phyloP scores from a whole-genome alignment of 495 filamentous ascomycete genomes.

The Lophiotrema nucula region DNA sequence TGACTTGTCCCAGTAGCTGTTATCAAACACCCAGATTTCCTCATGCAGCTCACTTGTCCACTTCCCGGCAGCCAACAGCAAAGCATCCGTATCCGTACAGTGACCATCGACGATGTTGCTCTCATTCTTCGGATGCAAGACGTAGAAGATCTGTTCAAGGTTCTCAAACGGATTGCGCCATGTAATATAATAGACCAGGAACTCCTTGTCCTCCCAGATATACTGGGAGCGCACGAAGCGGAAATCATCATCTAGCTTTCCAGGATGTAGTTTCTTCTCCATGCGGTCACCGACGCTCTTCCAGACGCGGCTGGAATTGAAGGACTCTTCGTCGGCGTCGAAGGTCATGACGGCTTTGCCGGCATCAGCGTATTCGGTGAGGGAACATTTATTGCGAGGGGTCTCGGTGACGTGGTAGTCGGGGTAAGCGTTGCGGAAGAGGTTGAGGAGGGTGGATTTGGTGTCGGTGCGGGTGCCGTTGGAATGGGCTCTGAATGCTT shows the following conservation, averaged over 20 bases:
- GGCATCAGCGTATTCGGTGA: slow-evolving; percentile 35
- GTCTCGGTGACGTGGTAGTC: slow-evolving; percentile 34
- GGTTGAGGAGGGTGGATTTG: slow-evolving; percentile 7
- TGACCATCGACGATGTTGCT: slow-evolving; percentile 14
- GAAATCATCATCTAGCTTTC: slow-evolving; percentile 11
- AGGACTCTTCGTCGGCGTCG: slow-evolving; percentile 8
- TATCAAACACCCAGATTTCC: slow-evolving; percentile 35
- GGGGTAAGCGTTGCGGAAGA: slow-evolving; percentile 33
- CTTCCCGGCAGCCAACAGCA: slow-evolving; percentile 23
- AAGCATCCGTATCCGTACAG: slow-evolving; percentile 13
- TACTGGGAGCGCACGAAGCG: slow-evolving; percentile 27
- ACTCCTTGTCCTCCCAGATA: slow-evolving; percentile 26
- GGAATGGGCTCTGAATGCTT: slow-evolving; percentile 10
- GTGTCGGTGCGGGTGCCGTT: slow-evolving; percentile 11
- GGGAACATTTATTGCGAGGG: slow-evolving; percentile 13
- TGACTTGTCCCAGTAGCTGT: slow-evolving; percentile 30
- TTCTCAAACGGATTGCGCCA: slow-evolving; percentile 6
- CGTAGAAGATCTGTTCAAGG: slow-evolving; percentile 10
- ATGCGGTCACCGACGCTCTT: slow-evolving; percentile 17
- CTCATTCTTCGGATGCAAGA: neutral
- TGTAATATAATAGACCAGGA: slow-evolving; percentile 21
- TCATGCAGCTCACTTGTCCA: slow-evolving; percentile 30
- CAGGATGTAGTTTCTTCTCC: slow-evolving; percentile 20
- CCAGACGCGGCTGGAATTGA: slow-evolving; percentile 29
- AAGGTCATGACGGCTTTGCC: slow-evolving; percentile 32